Evolutionary conservation across 345 rosid species (phyloP).

Genomic region (Moringa oleifera): DNA sequence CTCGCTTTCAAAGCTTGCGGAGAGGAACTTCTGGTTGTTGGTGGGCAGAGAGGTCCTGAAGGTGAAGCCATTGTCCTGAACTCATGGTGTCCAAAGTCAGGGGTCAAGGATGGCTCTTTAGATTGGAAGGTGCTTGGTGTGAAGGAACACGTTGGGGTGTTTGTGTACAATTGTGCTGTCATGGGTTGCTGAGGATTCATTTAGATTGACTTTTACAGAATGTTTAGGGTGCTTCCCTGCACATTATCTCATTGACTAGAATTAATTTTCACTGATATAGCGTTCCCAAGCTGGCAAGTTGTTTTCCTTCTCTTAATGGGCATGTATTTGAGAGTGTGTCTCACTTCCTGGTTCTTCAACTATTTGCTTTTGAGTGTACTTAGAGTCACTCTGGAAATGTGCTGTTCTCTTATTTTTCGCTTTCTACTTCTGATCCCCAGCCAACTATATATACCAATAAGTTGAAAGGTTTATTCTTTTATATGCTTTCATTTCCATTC

Average conservation of each 20-base stretch:
- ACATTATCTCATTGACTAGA: slow-evolving; percentile 29
- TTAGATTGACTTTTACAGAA: slow-evolving; percentile 24
- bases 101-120: slow-evolving; percentile 48
- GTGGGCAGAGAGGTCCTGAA: slow-evolving; percentile 63
- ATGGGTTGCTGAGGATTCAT: slow-evolving; percentile 59
- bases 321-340: slow-evolving; percentile 19
- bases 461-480: background rate
- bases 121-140: slow-evolving; percentile 78
- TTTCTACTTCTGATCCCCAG: background rate
- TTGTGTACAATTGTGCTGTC: slow-evolving; percentile 82
- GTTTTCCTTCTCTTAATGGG: slow-evolving; percentile 17
- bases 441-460: background rate
- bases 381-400: background rate
- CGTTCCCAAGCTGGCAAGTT: slow-evolving; percentile 11
- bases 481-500: background rate
- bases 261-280: slow-evolving; percentile 21
- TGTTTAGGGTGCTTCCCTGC: slow-evolving; percentile 25
- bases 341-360: slow-evolving; percentile 13
- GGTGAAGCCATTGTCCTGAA: slow-evolving; percentile 68
- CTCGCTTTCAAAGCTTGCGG: slow-evolving; percentile 86
- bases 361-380: background rate
- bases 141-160: slow-evolving; percentile 71
- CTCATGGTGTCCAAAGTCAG: slow-evolving; percentile 71
- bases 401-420: background rate
- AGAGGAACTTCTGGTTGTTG: slow-evolving; percentile 51